Evolutionary conservation across 2,329 filamentous ascomycete species (phyloP), one percentile per base, ranked within the genome.

Genomic region (Verticillium zaregamsianum): DNA sequence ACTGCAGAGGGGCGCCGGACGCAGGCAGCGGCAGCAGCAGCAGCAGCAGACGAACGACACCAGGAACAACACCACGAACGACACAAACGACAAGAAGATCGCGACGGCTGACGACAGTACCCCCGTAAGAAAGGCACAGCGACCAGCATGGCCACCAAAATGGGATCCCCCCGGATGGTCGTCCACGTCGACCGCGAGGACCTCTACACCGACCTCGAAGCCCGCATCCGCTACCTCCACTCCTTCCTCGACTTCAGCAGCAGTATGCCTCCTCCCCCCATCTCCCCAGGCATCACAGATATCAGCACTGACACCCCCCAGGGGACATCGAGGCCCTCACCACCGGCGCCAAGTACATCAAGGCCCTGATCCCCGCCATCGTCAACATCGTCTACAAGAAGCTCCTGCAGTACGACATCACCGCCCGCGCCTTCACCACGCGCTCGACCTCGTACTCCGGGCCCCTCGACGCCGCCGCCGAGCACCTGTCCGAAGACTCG

Each of bases 361-460:
- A 90, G 69, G 86, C 88, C n/a, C 83, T 94, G 35, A 92, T 94
- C 65, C 92, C 92, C 1, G 88, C 90, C 55, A 84, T 95, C 25
- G 90, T 94, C 70, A 92, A 93, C 75, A 90, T 93, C 63, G 90
- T 94, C 37, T 95, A 94, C 79, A 87, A 88, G 70, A 94, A 94
- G 72, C 83, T 95, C 0, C 80, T 94, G 12, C 85, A 88, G 69
- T 91, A 91, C 75, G 91, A 94, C 71, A 91, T 94, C 73, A 95
- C 91, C 4, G 90, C 91, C 1, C 85, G 90, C 59, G 90, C 90
- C 15, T 92, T 94, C 72, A 83, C 86, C 62, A 86, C 85, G 1
- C 76, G 82, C 25, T 84, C 81, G 64, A 87, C 84, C 2, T 86
- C 85, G 52, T 88, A 87, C 65, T 87, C 91, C 66, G 87, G 86